Evolutionary conservation across 169 alveolate species (phyloP).

Genomic region (Plasmodium gonderi): DNA sequence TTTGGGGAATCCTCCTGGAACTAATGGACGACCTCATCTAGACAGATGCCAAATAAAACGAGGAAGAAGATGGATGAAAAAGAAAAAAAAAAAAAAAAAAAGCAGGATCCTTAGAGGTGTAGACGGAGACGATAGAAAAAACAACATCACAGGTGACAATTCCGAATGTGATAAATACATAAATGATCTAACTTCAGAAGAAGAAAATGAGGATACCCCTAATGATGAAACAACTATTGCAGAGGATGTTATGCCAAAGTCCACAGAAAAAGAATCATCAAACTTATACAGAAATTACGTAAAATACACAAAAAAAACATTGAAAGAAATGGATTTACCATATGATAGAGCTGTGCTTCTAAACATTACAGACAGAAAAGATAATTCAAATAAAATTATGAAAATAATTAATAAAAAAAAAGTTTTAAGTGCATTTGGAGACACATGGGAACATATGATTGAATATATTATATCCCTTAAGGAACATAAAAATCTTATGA

Average conservation of each 20-base stretch:
- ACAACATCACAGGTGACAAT: too few relatives aligned
- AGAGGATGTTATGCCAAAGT: neutral
- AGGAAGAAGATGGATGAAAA: neutral
- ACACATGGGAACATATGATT: slow-evolving; percentile 88
- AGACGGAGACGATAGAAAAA: too few relatives aligned
- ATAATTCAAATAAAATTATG: slow-evolving; percentile 81
- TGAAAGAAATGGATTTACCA: slow-evolving; percentile 52
- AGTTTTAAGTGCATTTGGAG: slow-evolving; percentile 80
- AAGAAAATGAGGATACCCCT: neutral
- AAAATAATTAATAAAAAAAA: slow-evolving; percentile 83
- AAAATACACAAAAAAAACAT: neutral
- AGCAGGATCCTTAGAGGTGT: too few relatives aligned
- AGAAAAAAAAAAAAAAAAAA: neutral
- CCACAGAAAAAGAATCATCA: neutral
- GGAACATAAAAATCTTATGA: slow-evolving; percentile 87
- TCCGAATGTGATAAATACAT: neutral
- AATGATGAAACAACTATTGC: too few relatives aligned
- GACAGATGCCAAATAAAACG: neutral
- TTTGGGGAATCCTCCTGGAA: neutral
- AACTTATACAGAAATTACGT: slow-evolving; percentile 33
- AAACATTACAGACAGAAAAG: slow-evolving; percentile 80
- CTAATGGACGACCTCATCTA: neutral
- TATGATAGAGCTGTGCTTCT: slow-evolving; percentile 80
- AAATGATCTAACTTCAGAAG: neutral
- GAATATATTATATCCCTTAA: slow-evolving; percentile 86